Evolutionary conservation across 2,329 filamentous ascomycete species (phyloP).

Genomic region (Pestalotiopsis sp.): DNA sequence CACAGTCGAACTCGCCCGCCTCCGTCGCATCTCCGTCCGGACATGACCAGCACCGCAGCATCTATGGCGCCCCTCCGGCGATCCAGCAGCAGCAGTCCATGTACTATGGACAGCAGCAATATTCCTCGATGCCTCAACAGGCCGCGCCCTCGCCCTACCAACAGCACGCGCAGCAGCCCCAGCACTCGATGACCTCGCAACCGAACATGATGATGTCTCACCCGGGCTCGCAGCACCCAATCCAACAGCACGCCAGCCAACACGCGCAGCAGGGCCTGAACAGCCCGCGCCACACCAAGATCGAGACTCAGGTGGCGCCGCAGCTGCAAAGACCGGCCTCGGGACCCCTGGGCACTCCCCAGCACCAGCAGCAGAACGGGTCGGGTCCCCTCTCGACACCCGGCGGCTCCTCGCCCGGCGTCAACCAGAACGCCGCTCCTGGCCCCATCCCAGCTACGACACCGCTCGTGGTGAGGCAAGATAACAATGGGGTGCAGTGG

Average conservation of each 20-base stretch:
- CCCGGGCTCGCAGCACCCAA: slow-evolving; percentile 57
- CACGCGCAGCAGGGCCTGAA: slow-evolving; percentile 59
- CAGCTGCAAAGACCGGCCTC: slow-evolving; percentile 64
- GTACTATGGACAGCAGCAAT: slow-evolving; percentile 71
- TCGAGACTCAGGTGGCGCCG: slow-evolving; percentile 63
- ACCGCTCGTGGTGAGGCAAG: slow-evolving; percentile 89
- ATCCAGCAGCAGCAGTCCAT: slow-evolving; percentile 81
- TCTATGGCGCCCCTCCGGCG: slow-evolving; percentile 76
- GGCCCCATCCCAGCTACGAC: slow-evolving; percentile 97
- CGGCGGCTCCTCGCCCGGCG: slow-evolving; percentile 52
- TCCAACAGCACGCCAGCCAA: slow-evolving; percentile 62
- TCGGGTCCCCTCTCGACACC: slow-evolving; percentile 44
- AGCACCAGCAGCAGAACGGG: slow-evolving; percentile 45
- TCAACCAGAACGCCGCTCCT: slow-evolving; percentile 89
- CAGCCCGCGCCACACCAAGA: slow-evolving; percentile 64
- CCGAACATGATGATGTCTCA: slow-evolving; percentile 71
- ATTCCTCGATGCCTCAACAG: slow-evolving; percentile 69
- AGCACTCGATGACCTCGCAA: slow-evolving; percentile 65
- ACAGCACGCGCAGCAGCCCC: slow-evolving; percentile 58
- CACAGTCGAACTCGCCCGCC: slow-evolving; percentile 91
- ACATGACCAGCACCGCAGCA: slow-evolving; percentile 85
- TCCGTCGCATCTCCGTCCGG: slow-evolving; percentile 88
- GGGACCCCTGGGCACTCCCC: slow-evolving; percentile 49
- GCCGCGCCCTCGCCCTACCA: slow-evolving; percentile 62
- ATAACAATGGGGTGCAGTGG: slow-evolving; percentile 97